Percentiles rank a stretch among this genome's conserved stretches.
Evolutionary conservation across 129 eudicot species (phyloP).

Genomic region (Rutidosis leptorrhynchoides): DNA sequence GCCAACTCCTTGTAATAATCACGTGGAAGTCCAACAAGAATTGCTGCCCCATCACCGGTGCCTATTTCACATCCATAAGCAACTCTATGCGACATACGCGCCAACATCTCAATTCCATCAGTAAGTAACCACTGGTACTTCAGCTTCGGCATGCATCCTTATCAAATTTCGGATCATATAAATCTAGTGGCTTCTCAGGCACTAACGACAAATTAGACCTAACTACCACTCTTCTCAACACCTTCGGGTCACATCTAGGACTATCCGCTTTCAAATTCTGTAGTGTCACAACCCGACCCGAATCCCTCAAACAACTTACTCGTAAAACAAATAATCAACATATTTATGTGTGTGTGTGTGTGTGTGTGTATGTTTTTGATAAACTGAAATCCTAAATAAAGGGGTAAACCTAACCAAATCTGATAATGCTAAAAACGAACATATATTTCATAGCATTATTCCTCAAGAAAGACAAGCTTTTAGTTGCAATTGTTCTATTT

Average conservation of each 20-base stretch:
- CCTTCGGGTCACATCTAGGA: slow-evolving; percentile 53
- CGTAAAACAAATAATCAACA: no score
- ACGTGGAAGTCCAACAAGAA: slow-evolving; percentile 94
- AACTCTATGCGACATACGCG: slow-evolving; percentile 93
- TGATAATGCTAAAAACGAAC: no score
- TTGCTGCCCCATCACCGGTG: slow-evolving; percentile 99
- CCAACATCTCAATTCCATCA: slow-evolving; percentile 97
- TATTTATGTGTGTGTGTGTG: no score
- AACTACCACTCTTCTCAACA: slow-evolving; percentile 34
- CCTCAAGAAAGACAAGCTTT: no score
- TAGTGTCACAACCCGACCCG: slow-evolving; percentile 38
- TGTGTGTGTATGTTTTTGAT: no score
- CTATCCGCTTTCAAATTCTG: slow-evolving; percentile 46
- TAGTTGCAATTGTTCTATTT: no score
- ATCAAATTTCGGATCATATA: slow-evolving; percentile 75
- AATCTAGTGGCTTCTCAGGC: slow-evolving; percentile 89
- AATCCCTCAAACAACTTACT: no score
- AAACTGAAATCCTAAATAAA: no score
- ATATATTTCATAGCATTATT: no score
- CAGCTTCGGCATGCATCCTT: slow-evolving; percentile 97
- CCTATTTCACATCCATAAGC: slow-evolving; percentile 96
- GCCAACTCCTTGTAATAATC: slow-evolving; percentile 80
- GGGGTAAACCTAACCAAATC: no score
- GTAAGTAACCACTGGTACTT: no score
- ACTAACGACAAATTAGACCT: slow-evolving; percentile 69